Conservation (phyloP, 1,139 yeast species). For the Arxiozyma telluris region DNA sequence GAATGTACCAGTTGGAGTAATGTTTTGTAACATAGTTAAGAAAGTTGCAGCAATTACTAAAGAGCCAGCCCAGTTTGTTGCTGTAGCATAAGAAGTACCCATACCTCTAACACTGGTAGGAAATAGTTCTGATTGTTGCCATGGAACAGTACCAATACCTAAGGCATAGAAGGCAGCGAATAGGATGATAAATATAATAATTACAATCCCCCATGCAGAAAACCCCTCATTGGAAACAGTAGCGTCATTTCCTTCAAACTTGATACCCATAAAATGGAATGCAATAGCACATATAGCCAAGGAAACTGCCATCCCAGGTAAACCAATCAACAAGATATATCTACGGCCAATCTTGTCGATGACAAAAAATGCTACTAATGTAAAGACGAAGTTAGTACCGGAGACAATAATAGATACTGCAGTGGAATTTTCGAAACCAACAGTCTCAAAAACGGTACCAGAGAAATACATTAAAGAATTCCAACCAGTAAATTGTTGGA, state of each 20-base stretch:
- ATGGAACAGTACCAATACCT: conserved; percentile 94
- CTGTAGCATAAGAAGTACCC: conserved; percentile 88
- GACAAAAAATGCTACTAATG: conserved; percentile 69
- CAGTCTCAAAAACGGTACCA: conserved; percentile 78
- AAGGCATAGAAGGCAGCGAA: conserved; percentile 86
- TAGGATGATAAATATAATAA: conserved; percentile 74
- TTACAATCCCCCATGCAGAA: conserved; percentile 77
- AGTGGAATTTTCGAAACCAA: conserved; percentile 77
- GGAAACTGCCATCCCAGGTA: conserved; percentile 75
- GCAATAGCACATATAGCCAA: conserved; percentile 76
- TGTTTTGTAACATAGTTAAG: conserved; percentile 84
- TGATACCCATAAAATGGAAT: conserved; percentile 68
- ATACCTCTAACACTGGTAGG: conserved; percentile 89
- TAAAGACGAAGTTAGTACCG: conserved; percentile 83
- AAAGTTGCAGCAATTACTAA: conserved; percentile 84
- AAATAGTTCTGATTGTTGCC: conserved; percentile 95
- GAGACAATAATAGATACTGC: conserved; percentile 92
- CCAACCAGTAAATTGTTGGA: conserved; percentile 93
- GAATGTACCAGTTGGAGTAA: conserved; percentile 93
- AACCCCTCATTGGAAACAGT: conserved; percentile 39
- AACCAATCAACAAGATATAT: conserved; percentile 58
- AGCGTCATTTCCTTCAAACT: conserved; percentile 42
- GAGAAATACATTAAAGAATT: conserved; percentile 92
- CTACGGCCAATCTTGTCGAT: conserved; percentile 86
- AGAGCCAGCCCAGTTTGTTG: conserved; percentile 94